Evolutionary conservation across 257 asterid species (phyloP), one percentile per base, ranked within the genome.

Genomic region (Solanum boliviense): DNA sequence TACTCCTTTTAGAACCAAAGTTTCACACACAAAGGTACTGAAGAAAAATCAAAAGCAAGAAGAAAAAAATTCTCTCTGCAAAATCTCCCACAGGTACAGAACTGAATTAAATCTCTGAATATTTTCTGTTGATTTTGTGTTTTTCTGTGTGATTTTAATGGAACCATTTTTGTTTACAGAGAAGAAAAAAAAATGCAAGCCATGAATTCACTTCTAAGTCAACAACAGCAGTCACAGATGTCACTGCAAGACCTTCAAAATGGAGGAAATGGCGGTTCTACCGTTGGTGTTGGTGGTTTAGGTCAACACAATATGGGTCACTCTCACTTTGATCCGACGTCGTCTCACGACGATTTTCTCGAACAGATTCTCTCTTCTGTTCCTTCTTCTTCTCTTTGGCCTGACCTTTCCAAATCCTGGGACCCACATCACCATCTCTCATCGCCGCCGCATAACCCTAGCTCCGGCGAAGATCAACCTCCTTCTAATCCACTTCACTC

Each of bases 331-430:
- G 98, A 96, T 92, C 93, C 93, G 21, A 73, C 90, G 29, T 90
- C 94, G 72, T 88, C 97, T 32, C 94, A 93, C 58, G 98, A 94
- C 44, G 98, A 94, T 65, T 96, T 96, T 41, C 96, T 95, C 27
- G 96, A 96, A 36, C 99, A 96, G 87, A 93, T 96, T 91, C 93
- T 95, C 29, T 95, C 98, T 32, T 92, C 96, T 21, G 91, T 93
- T 25, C 96, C 98, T 25, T 81, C 94, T 12, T 89, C 95, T 1
- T 90, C 87, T 82, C 89, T 87, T 75, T 81, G 86, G 89, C 86
- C 87, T 29, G 88, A 86, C 83, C 70, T 86, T 44, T 86, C 88
- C 25, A 70, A 70, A 86, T 48, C 71, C 7, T 86, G 88, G 88
- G 73, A 86, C 29, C 86, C 86, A 31, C 88, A 81, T 8, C 86